Evolutionary conservation across 345 rosid genomes (phyloP), one percentile per base, ranked within the genome.

Genomic region (Salix dunnii): DNA sequence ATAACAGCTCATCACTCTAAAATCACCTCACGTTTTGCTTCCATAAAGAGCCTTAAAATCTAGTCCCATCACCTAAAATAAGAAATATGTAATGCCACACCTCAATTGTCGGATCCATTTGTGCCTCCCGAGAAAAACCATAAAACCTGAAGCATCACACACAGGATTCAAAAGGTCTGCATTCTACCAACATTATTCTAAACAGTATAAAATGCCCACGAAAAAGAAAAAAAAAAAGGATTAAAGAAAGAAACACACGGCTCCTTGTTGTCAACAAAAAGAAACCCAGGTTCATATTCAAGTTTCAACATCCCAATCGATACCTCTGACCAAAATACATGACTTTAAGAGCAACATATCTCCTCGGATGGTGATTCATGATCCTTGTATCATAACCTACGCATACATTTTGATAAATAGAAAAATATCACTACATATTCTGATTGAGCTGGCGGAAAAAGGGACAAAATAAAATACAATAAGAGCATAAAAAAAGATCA

Each of bases 281-380:
- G 28, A 67, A 67, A 21, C 21, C 3, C 8, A 35, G 27, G 27
- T 36, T 43, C 20, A 67, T 20, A 65, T 31, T 31, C 33, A 65
- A 30, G 68, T 31, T 30, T 65, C 38, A 30, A 20, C 21, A 28
- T 38, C 51, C 51, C 51, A 46, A 13, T 46, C 51, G 17, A 60
- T 86, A 95, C 97, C 99, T 93, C 83, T 86, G 87, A 80, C 99
- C 99, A 83, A 95, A 93, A 84, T 93, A 95, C 93, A 91, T 87
- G 75, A 95, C 87, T 82, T 91, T 91, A 8, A 95, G 75, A 68
- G 97, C 99, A 79, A 91, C 83, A 71, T 85, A 85, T 93, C 97
- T 88, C 88, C 62, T 91, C 21, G 79, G 64, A 82, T 64, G 84
- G 74, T 86, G 86, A 68, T 68, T 78, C 73, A 84, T 70, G 7